A percentile compares a stretch with the other conserved stretches of the same genome.
Conservation (phyloP, 371 early-diverging fungal species). For the Mucor indicus region DNA sequence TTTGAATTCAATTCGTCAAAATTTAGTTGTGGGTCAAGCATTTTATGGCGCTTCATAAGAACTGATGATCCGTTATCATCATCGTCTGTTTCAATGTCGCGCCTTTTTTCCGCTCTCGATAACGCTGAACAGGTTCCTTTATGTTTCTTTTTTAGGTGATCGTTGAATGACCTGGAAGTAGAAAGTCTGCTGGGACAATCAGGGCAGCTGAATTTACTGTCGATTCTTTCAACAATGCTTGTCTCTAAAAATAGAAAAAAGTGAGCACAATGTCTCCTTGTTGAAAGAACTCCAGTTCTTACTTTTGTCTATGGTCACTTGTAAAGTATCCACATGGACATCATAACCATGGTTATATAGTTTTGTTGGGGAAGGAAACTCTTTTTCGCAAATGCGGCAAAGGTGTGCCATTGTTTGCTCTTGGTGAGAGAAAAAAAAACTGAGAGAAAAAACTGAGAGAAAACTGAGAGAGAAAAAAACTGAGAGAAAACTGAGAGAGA, state of each 20-base stretch:
- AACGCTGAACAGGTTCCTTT: conserved; percentile 1
- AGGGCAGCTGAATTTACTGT: conserved; percentile 8
- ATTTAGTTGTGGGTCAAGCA: not conserved
- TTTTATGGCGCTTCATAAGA: conserved; percentile 4
- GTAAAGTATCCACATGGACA: conserved; percentile 1
- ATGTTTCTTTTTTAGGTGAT: conserved; percentile 4
- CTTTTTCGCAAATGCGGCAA: conserved; percentile 3
- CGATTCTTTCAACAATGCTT: conserved; percentile 2
- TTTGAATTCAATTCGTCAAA: conserved; percentile 4
- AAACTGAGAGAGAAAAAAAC: too few species aligned
- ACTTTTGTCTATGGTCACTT: conserved; percentile 6
- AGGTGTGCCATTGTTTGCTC: not conserved
- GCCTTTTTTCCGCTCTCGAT: conserved; percentile 2
- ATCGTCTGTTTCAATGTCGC: conserved; percentile 1
- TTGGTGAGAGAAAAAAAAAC: not conserved
- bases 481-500: too few species aligned
- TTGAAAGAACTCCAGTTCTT: not conserved
- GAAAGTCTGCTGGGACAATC: conserved; percentile 6
- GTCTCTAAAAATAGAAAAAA: conserved; percentile 6
- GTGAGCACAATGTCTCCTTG: conserved; percentile 3
- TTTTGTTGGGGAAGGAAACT: conserved; percentile 7
- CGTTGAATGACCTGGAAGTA: conserved; percentile 7
- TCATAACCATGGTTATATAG: conserved; percentile 9
- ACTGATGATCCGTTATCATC: not conserved
- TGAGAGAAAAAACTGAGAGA: too few species aligned